Base-by-base conservation (phyloP, 495 filamentous ascomycete species). In the Penicillium mononematosum region DNA sequence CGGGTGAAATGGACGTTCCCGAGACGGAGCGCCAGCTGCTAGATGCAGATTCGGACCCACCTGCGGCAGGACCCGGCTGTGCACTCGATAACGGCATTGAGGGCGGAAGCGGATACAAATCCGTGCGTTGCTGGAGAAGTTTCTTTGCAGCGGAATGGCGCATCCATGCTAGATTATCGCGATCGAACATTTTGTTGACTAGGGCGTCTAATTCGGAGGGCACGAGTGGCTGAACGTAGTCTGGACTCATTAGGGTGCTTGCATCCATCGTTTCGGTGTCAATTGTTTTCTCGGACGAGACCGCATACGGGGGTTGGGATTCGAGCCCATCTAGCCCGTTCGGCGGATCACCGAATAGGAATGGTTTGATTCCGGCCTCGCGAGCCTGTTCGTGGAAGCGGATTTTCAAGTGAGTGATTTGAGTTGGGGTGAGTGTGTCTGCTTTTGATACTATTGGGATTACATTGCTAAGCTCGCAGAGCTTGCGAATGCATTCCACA, bases 251-350 rank as follows among this genome's bases (percentile, higher is more conserved):
- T 14, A 99, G 79, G 0, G 94, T 82, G 64, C 90, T 95, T 27
- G 94, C 94, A 65, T 99, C 94, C 91, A 99, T 96, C 45, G 81
- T 87, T 22, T 96, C 92, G 49, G 86, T 75, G 69, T 99, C 92
- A 48, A 83, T 83, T 11, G 83, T 84, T 38, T 85, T 80, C 12
- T 83, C 83, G 19, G 90, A 95, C 22, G 95, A 98, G 41, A 96
- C 82, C 8, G 91, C 86, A 69, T 88, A 96, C 8, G 91, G 85
- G 9, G 74, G 61, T 36, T 70, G 67, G 19, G 58, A 54, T 3
- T 64, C 73, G 60, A 58, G 36, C 20, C 58, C 61, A 25, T 66
- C 59, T 17, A 56, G 29, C 5, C 65, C 74, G 16, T 70, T 60
- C 19, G 70, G 64, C 16, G 60, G 46, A 39, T 63, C 61, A 19